These are phyloP conservation scores for Hypoxylon sp. DNA, from an alignment of 2,329 filamentous ascomycete species.

Conservation along the genomic window DNA sequence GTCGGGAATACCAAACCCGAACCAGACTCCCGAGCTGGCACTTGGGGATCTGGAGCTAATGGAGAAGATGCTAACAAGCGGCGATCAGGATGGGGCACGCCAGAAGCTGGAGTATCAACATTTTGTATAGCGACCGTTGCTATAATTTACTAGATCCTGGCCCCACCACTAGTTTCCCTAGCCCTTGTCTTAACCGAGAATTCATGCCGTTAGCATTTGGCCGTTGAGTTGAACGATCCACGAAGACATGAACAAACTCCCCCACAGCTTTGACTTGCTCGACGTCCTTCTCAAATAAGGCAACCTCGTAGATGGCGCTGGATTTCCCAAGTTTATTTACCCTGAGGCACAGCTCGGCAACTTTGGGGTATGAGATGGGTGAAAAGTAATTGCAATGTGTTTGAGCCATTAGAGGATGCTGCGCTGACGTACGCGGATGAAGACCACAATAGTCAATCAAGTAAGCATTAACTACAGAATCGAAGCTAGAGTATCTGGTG, in stretches of 20 bases:
- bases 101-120: constrained; percentile 60
- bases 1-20: constrained; percentile 63
- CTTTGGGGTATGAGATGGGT: constrained; percentile 83
- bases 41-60: constrained; percentile 73
- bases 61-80: constrained; percentile 66
- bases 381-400: constrained; percentile 89
- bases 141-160: constrained; percentile 51
- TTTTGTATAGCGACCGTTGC: constrained; percentile 24
- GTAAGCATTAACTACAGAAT: constrained; percentile 91
- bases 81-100: constrained; percentile 59
- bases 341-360: constrained; percentile 84
- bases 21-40: constrained; percentile 71
- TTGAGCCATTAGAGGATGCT: constrained; percentile 88
- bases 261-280: constrained; percentile 86
- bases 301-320: constrained; percentile 92
- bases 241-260: constrained; percentile 89
- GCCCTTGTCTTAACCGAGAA: constrained; percentile 68
- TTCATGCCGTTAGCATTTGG: constrained; percentile 78
- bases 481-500: constrained; percentile 70
- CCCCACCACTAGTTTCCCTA: constrained; percentile 68
- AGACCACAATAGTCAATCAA: constrained; percentile 84
- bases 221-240: constrained; percentile 79
- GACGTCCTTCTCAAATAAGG: constrained; percentile 82
- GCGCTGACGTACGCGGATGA: constrained; percentile 76
- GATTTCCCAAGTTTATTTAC: constrained; percentile 88